Percentiles rank a stretch among this genome's conserved stretches.
These are phyloP conservation scores for Filobasidium floriforme DNA, from an alignment of 768 basidiomycete genomes.

Conservation along the genomic window DNA sequence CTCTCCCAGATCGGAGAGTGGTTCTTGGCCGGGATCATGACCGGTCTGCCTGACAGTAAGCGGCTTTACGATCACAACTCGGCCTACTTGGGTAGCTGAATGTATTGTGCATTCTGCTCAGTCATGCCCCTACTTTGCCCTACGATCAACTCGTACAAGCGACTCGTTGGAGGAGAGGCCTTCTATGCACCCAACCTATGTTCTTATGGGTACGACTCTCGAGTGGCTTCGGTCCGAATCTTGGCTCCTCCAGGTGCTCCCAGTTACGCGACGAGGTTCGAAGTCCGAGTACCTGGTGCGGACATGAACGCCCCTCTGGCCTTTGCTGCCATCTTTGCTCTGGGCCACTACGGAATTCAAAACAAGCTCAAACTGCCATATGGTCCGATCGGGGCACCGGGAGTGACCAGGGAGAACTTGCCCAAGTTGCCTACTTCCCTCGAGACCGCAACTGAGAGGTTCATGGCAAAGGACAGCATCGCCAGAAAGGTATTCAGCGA, in stretches of 20 bases:
- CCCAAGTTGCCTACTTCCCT: conserved; percentile 71
- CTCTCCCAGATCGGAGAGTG: conserved; percentile 75
- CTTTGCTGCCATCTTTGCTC: conserved; percentile 73
- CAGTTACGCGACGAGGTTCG: conserved; percentile 73
- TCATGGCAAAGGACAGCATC: conserved; percentile 69
- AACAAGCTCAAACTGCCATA: conserved; percentile 61
- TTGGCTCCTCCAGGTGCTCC: conserved; percentile 85
- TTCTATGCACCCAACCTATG: conserved; percentile 91
- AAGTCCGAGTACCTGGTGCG: conserved; percentile 89
- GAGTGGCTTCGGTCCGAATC: conserved; percentile 83
- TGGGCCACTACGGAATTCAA: conserved; percentile 81
- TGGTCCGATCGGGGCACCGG: conserved; percentile 56
- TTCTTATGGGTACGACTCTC: conserved; percentile 93
- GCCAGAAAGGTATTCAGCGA: conserved; percentile 83
- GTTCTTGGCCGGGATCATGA: conserved; percentile 89
- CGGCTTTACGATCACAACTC: conserved; percentile 1
- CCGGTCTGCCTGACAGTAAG: conserved; percentile 81
- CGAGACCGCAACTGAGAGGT: conserved; percentile 67
- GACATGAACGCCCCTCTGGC: conserved; percentile 86
- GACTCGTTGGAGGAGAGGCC: conserved; percentile 80
- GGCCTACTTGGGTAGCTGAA: background rate
- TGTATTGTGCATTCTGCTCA: conserved; percentile 14
- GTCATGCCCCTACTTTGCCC: conserved; percentile 80
- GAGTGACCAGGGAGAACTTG: conserved; percentile 50
- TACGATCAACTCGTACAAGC: conserved; percentile 94